A percentile compares a stretch with the other conserved stretches of the same genome.
These are phyloP conservation scores for Coemansia furcata DNA, from an alignment of 192 early-diverging fungal genomes.

Conservation along the genomic window DNA sequence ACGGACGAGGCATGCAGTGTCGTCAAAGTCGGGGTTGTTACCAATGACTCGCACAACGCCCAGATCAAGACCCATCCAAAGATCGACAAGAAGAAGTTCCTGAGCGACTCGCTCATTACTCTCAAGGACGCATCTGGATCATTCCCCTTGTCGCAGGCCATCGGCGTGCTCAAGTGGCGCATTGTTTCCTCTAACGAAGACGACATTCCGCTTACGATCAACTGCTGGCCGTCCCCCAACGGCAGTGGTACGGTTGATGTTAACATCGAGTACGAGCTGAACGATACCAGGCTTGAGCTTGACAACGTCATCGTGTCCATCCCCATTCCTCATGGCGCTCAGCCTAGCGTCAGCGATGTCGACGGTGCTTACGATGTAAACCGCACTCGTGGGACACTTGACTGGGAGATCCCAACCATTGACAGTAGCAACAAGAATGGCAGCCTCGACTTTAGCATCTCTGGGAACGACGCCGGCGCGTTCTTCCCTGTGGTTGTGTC, in stretches of 20 bases:
- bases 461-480: conserved; percentile 69
- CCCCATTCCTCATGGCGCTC: conserved; percentile 74
- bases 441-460: conserved; percentile 79
- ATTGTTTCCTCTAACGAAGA: conserved; percentile 79
- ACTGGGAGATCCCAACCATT: conserved; percentile 83
- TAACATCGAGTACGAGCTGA: conserved; percentile 96
- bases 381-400: conserved; percentile 63
- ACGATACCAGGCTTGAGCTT: conserved; percentile 71
- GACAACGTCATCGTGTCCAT: conserved; percentile 86
- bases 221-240: conserved; percentile 95
- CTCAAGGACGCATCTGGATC: conserved; percentile 78
- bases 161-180: conserved; percentile 90
- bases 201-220: conserved; percentile 78
- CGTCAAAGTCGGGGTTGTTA: conserved; percentile 63
- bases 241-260: conserved; percentile 88
- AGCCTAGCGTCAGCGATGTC: conserved; percentile 74
- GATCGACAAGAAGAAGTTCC: conserved; percentile 89
- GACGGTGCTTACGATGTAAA: conserved; percentile 84
- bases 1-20: conserved; percentile 62
- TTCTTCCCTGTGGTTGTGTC: conserved; percentile 87
- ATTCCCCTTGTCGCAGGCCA: conserved; percentile 82
- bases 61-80: conserved; percentile 99
- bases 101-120: conserved; percentile 65
- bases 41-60: conserved; percentile 61
- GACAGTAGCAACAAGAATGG: conserved; percentile 74